phyloP scores from a whole-genome alignment of 352 stramenopile genomes.

The Plasmopara halstedii region DNA sequence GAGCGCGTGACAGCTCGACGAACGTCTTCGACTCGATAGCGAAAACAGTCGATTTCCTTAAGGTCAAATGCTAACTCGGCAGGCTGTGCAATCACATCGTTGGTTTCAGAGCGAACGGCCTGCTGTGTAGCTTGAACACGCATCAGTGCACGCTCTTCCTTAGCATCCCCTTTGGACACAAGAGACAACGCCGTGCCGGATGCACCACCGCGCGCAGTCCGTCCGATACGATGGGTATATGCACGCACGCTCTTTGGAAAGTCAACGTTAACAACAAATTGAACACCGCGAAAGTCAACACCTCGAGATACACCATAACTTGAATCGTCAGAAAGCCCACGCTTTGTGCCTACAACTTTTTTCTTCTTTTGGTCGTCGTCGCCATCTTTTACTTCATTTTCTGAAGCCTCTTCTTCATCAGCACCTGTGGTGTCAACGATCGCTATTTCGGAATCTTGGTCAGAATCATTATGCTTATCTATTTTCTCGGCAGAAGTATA shows the following conservation, averaged over 20 bases:
- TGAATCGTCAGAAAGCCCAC: slow-evolving; percentile 55
- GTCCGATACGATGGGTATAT: slow-evolving; percentile 98
- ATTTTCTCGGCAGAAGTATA: slow-evolving; percentile 10
- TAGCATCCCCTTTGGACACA: slow-evolving; percentile 69
- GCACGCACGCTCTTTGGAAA: slow-evolving; percentile 91
- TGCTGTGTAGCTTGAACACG: slow-evolving; percentile 92
- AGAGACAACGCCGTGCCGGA: slow-evolving; percentile 96
- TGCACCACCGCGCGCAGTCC: slow-evolving; percentile 93
- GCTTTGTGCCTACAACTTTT: slow-evolving; percentile 37
- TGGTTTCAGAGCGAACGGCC: slow-evolving; percentile 58
- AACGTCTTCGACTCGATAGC: slow-evolving; percentile 95
- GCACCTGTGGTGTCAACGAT: slow-evolving; percentile 8
- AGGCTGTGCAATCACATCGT: slow-evolving; percentile 89
- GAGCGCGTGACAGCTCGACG: slow-evolving; percentile 91
- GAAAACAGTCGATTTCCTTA: slow-evolving; percentile 97
- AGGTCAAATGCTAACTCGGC: slow-evolving; percentile 95
- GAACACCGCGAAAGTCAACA: slow-evolving; percentile 97
- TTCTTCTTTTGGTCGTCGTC: slow-evolving; percentile 32
- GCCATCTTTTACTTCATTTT: slow-evolving; percentile 77
- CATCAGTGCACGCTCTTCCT: slow-evolving; percentile 80
- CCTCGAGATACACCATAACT: slow-evolving; percentile 96
- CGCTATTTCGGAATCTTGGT: slow-evolving; percentile 33
- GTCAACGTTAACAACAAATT: slow-evolving; percentile 99
- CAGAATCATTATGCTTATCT: slow-evolving; percentile 25
- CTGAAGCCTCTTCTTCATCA: slow-evolving; percentile 36